Base-by-base conservation (phyloP, 257 asterid genomes). In the Jasminum sambac region DNA sequence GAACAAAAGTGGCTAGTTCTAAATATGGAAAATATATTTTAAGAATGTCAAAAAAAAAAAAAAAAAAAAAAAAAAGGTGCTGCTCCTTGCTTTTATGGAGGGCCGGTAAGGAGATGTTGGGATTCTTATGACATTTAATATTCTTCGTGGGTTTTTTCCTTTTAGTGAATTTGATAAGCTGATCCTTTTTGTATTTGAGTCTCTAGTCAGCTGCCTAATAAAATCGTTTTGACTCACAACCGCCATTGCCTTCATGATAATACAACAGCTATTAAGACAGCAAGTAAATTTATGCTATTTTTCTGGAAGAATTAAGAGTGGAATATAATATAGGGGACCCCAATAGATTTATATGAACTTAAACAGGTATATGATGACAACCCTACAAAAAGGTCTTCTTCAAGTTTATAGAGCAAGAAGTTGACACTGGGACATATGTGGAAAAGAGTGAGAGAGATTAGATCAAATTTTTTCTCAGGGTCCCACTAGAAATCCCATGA, bases 401-500 rank as follows among this genome's bases (percentile, higher is more conserved):
- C 89, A 69, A 65, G 71, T 71, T 70, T 59, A 48, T 46, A 58
- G 59, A 43, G 55, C 72, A 61, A 48, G 76, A 80, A 60, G 69
- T 75, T 36, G 79, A 77, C 81, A 69, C 34, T 6, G 37, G 13
- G 36, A 59, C 57, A 23, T 43, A 16, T 26, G 42, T 42, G 14
- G 23, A 34, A 61, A 46, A n/a, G n/a, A n/a, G n/a, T n/a, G 36
- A 14, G 58, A 67, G 34, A 63, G 82, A 80, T 74, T 68, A 69
- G 79, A 83, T 79, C 78, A 72, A 76, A 69, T 78, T 68, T 82
- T 68, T 74, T 74, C 76, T 83, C 74, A 4, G 73, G 87, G 75
- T 13, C 86, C 94, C 84, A 70, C 83, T 5, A 66, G 84, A 83
- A 92, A 84, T 86, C 92, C 82, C 36, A 2, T 25, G 81, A 77